Base-by-base conservation (phyloP, 805 yeast species). In the Ogataea kodamae region DNA sequence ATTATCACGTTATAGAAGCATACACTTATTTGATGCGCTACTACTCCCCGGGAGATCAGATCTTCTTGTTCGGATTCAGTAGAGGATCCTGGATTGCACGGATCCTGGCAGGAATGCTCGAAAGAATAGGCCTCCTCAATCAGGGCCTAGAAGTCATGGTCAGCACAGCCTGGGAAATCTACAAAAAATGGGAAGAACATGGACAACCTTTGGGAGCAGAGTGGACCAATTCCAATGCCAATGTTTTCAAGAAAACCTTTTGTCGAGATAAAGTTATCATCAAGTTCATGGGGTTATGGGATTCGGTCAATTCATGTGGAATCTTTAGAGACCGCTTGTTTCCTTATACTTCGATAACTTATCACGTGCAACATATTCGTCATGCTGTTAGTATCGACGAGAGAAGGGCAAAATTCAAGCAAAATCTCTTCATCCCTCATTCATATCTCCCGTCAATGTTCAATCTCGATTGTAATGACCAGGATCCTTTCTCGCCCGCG, bases 341-440 rank as follows among this genome's bases (percentile, higher is more conserved):
- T 42, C 84, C 85, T 0, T 76, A 64, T 42, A 65, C 79, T 1
- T 68, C 76, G 2, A 61, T 68, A 30, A 62, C 73, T 25, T 57
- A 65, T 9, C 65, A 65, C 33, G 81, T 78, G 5, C 63, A 67
- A 17, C 82, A 78, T 47, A 70, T 78, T 9, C 61, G 88, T 39
- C 86, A 80, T 52, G 84, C 85, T 0, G 70, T 79, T 2, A 73
- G 83, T 39, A 54, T 80, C 20, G 84, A 80, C 56, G 88, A 80
- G 50, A 63, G 84, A 47, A 59, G 86, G 33, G 73, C 76, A 1
- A 78, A 75, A 47, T 78, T 74, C 47, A 76, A 74, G 42, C 82
- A 75, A 41, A 72, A 74, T 26, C 54, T 73, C 24, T 74, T 78
- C 39, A 54, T 59, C 6, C 72, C 76, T 1, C 60, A 61, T 42